Conservation (phyloP, 352 stramenopile species). For the Peronosclerospora sorghi region DNA sequence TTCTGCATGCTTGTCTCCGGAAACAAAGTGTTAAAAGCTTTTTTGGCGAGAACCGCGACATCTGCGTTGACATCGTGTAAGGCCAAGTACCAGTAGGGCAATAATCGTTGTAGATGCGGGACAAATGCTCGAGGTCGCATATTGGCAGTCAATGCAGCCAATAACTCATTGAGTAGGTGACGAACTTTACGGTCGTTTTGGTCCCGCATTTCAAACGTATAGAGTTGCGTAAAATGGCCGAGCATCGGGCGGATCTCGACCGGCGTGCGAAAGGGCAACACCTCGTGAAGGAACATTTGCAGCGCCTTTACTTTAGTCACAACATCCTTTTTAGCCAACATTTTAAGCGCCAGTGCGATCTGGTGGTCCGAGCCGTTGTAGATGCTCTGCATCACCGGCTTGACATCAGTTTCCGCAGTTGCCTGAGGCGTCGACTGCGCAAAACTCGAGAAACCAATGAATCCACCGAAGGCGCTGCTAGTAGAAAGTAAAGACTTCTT, state of each 20-base stretch:
- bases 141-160: slow-evolving; percentile 43
- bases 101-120: slow-evolving; percentile 49
- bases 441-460: slow-evolving; percentile 73
- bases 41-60: slow-evolving; percentile 31
- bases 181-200: slow-evolving; percentile 79
- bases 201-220: slow-evolving; percentile 70
- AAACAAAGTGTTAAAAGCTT: slow-evolving; percentile 49
- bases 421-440: slow-evolving; percentile 17
- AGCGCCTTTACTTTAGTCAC: slow-evolving; percentile 81
- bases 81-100: slow-evolving; percentile 71
- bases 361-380: slow-evolving; percentile 76
- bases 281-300: slow-evolving; percentile 39
- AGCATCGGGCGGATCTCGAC: slow-evolving; percentile 57
- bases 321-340: slow-evolving; percentile 71
- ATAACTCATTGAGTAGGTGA: slow-evolving; percentile 62
- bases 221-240: slow-evolving; percentile 67
- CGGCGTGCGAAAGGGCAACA: slow-evolving; percentile 48
- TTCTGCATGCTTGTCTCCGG: slow-evolving; percentile 19
- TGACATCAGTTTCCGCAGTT: slow-evolving; percentile 5
- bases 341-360: slow-evolving; percentile 70
- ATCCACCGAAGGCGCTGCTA: slow-evolving; percentile 4
- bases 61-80: slow-evolving; percentile 71
- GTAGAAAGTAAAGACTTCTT: slow-evolving; percentile 46
- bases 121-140: slow-evolving; percentile 61
- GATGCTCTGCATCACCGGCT: slow-evolving; percentile 30